These are phyloP conservation scores for Mycena venus DNA, from an alignment of 768 basidiomycete genomes.

Conservation along the genomic window DNA sequence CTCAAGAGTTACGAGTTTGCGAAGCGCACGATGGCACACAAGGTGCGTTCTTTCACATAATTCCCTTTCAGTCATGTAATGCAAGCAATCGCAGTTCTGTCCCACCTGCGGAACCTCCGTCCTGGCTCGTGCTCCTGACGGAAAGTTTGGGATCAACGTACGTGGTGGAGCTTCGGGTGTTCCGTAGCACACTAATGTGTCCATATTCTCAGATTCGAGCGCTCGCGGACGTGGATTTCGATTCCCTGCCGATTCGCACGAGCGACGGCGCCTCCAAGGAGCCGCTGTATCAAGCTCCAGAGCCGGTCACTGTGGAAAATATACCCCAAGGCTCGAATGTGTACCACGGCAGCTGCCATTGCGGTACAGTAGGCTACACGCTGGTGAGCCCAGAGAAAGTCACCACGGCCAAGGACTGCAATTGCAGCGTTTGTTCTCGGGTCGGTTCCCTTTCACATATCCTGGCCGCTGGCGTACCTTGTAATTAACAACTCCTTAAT, in stretches of 20 bases:
- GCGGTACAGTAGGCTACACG: constrained; percentile 25
- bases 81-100: constrained; percentile 11
- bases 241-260: not conserved
- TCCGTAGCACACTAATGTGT: not conserved
- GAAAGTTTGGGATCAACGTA: constrained; percentile 11
- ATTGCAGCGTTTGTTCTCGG: constrained; percentile 30
- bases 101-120: constrained; percentile 27
- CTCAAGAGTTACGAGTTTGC: constrained; percentile 27
- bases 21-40: constrained; percentile 12
- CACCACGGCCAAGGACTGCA: constrained; percentile 2
- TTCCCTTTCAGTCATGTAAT: not conserved
- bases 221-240: not conserved
- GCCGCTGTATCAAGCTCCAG: constrained; percentile 8
- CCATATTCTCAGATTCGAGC: constrained; percentile 16
- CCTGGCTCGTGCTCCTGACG: not conserved
- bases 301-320: not conserved
- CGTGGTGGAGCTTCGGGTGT: not conserved
- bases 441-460: not conserved
- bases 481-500: not conserved
- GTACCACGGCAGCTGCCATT: constrained; percentile 31
- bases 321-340: constrained; percentile 1
- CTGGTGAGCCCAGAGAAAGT: constrained; percentile 1
- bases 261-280: not conserved
- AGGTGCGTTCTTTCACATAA: not conserved
- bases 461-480: not conserved